Evolutionary conservation across 129 eudicot genomes (phyloP).

Genomic region (Centrapalus pauciflorus): DNA sequence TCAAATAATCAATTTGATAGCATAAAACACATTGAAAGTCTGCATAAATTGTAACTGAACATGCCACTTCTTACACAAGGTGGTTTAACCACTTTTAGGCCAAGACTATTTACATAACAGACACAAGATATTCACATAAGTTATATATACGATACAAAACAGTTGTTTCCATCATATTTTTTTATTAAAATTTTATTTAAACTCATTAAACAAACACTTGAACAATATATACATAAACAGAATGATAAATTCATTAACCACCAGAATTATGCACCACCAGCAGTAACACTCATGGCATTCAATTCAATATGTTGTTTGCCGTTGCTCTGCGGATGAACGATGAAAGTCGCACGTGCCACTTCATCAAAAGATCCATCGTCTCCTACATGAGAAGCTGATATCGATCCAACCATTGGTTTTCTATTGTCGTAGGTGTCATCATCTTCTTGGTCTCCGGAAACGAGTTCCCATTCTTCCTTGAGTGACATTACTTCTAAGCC

Average conservation of each 20-base stretch:
- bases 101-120: constrained; percentile 13
- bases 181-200: not conserved
- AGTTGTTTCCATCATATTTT: constrained; percentile 18
- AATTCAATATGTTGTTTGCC: constrained; percentile 65
- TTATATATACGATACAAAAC: not conserved
- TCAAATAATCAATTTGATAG: no score
- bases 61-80: not conserved
- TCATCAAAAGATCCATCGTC: constrained; percentile 29
- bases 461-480: constrained; percentile 93
- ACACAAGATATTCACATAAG: not conserved
- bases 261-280: constrained; percentile 39
- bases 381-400: constrained; percentile 45
- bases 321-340: constrained; percentile 46
- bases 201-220: constrained; percentile 8
- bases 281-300: constrained; percentile 53
- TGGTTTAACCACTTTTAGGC: not conserved
- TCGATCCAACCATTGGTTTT: constrained; percentile 40
- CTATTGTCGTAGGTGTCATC: not conserved
- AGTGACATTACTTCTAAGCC: constrained; percentile 42
- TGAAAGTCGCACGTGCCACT: constrained; percentile 53
- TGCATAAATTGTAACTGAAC: no score
- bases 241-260: constrained; percentile 13
- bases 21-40: no score
- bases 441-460: constrained; percentile 36
- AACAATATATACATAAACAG: constrained; percentile 20